A percentile compares a stretch with the other conserved stretches of the same genome.
Evolutionary conservation across 2,329 filamentous ascomycete species (phyloP).

Genomic region (Beauveria sp.): DNA sequence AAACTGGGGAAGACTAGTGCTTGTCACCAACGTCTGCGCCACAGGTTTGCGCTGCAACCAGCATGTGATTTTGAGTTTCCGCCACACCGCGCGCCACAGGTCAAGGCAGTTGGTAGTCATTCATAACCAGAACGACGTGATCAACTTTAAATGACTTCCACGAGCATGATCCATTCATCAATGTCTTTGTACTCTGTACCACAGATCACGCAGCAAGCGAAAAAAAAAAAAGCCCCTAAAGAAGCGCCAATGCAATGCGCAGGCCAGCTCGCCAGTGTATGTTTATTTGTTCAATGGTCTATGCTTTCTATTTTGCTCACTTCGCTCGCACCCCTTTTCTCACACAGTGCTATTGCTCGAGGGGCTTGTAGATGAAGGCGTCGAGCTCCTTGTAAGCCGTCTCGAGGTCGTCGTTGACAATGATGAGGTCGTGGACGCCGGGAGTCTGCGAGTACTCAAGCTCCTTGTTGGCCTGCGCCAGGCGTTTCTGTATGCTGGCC

Average conservation of each 20-base stretch:
- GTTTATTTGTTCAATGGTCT: background rate
- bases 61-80: slow-evolving; percentile 12
- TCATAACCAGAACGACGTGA: background rate
- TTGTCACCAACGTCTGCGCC: background rate
- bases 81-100: slow-evolving; percentile 14
- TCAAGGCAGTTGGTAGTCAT: background rate
- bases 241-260: background rate
- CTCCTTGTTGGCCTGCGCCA: slow-evolving; percentile 66
- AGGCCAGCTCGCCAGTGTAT: background rate
- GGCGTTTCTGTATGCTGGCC: slow-evolving; percentile 59
- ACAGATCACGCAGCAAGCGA: too few relatives aligned
- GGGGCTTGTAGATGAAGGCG: slow-evolving; percentile 35
- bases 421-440: slow-evolving; percentile 39
- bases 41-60: background rate
- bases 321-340: background rate
- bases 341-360: background rate
- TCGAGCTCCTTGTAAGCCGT: slow-evolving; percentile 46
- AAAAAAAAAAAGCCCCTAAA: background rate
- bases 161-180: background rate
- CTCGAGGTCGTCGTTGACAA: slow-evolving; percentile 38
- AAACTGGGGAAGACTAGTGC: slow-evolving; percentile 8
- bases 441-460: slow-evolving; percentile 63
- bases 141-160: background rate
- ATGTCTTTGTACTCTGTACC: too few relatives aligned
- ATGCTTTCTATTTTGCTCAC: background rate